Percentiles rank a stretch among this genome's conserved stretches.
Conservation (phyloP, 2,329 filamentous ascomycete species). For the Claviceps quebecensis region DNA sequence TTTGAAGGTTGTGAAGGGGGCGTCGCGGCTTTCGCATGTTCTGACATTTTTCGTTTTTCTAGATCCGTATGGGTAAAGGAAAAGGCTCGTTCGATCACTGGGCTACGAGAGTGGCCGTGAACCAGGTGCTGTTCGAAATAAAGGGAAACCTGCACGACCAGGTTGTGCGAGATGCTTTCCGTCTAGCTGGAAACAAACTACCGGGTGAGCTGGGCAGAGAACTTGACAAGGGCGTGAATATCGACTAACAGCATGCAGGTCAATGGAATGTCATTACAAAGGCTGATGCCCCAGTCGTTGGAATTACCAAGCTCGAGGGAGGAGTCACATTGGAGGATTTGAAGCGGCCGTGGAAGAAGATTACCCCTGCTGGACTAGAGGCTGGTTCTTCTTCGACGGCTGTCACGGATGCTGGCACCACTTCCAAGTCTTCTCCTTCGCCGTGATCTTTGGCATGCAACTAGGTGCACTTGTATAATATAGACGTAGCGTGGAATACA, state of each 20-base stretch:
- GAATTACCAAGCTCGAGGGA: conserved; percentile 80
- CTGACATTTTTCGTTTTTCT: conserved; percentile 1
- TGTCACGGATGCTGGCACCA: conserved; percentile 19
- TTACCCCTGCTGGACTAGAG: conserved; percentile 32
- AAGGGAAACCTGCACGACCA: conserved; percentile 90
- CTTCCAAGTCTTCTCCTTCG: conserved; percentile 19
- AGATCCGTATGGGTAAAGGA: conserved; percentile 97
- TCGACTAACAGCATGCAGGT: conserved; percentile 30
- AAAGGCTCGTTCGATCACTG: conserved; percentile 97
- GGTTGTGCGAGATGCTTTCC: conserved; percentile 83
- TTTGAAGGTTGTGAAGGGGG: not conserved
- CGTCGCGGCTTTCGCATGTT: not conserved
- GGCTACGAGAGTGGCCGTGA: conserved; percentile 80
- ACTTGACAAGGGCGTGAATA: not conserved
- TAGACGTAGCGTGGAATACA: not conserved
- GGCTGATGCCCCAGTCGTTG: conserved; percentile 79
- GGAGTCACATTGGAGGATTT: conserved; percentile 73
- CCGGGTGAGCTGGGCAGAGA: conserved; percentile 47
- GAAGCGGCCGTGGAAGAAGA: conserved; percentile 60
- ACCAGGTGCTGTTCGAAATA: conserved; percentile 83
- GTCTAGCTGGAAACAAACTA: conserved; percentile 86
- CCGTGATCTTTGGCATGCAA: conserved; percentile 7
- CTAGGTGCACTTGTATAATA: not conserved
- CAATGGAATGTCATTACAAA: conserved; percentile 90
- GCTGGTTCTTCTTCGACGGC: conserved; percentile 19